phyloP scores from a whole-genome alignment of 208 protist genomes.

The Wallacemonas rigidus region DNA sequence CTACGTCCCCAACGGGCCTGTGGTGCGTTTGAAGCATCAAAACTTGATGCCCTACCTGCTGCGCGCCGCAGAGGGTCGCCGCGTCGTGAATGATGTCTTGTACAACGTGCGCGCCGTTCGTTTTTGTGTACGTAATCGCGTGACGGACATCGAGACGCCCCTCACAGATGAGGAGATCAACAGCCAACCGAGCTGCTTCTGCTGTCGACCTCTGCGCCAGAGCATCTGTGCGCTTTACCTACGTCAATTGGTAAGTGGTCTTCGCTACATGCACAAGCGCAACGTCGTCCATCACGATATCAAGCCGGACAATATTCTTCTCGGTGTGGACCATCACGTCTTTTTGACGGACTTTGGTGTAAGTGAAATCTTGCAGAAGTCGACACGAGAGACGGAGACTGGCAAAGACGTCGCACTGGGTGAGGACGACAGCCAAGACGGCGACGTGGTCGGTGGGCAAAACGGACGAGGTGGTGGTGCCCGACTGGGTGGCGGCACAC shows the following conservation, averaged over 20 bases:
- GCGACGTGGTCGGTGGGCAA: not conserved
- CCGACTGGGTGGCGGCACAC: constrained; percentile 52
- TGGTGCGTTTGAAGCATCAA: constrained; percentile 55
- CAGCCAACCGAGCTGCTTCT: constrained; percentile 32
- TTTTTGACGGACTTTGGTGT: constrained; percentile 80
- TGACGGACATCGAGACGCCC: constrained; percentile 16
- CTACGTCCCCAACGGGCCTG: constrained; percentile 82
- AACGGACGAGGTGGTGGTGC: constrained; percentile 1
- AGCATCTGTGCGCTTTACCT: constrained; percentile 51
- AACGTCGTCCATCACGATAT: constrained; percentile 81
- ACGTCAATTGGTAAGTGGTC: constrained; percentile 72
- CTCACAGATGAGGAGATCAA: constrained; percentile 35
- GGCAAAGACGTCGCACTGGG: not conserved
- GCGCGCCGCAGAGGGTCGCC: constrained; percentile 28
- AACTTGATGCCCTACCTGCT: constrained; percentile 29
- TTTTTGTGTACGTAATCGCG: constrained; percentile 35
- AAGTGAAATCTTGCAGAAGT: constrained; percentile 56
- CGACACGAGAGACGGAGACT: not conserved
- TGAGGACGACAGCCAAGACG: constrained; percentile 18
- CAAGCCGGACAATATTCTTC: constrained; percentile 81
- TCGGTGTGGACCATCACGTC: constrained; percentile 55
- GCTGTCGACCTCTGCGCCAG: constrained; percentile 47
- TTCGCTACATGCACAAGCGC: constrained; percentile 79
- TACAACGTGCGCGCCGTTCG: constrained; percentile 45
- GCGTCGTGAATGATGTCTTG: constrained; percentile 28